Evolutionary conservation across 768 basidiomycete genomes (phyloP).

Genomic region (Tulasnella sp.): DNA sequence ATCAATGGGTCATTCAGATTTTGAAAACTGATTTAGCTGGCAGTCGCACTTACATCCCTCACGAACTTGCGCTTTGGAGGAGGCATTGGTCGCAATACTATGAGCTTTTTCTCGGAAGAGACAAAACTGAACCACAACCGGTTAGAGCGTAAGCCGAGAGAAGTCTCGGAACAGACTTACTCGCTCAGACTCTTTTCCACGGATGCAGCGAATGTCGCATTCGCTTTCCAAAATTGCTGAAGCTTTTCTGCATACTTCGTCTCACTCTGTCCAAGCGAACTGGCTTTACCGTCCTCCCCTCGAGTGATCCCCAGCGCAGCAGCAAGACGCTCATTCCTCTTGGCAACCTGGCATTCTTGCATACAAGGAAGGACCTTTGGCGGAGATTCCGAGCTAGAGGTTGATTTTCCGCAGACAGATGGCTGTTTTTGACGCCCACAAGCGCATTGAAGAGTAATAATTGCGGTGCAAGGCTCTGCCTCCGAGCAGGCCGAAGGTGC

Average conservation of each 20-base stretch:
- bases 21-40: slow-evolving; percentile 10
- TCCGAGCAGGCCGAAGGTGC: slow-evolving; percentile 84
- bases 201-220: slow-evolving; percentile 60
- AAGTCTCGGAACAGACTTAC: slow-evolving; percentile 39
- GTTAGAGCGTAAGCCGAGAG: background rate
- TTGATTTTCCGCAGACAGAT: slow-evolving; percentile 62
- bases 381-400: slow-evolving; percentile 44
- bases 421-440: slow-evolving; percentile 79
- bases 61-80: slow-evolving; percentile 78
- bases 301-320: slow-evolving; percentile 82
- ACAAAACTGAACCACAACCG: slow-evolving; percentile 51
- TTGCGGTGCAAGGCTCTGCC: slow-evolving; percentile 65
- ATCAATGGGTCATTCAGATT: slow-evolving; percentile 15
- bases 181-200: slow-evolving; percentile 83
- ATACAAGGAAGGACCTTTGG: slow-evolving; percentile 62
- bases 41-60: slow-evolving; percentile 51
- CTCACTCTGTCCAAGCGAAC: slow-evolving; percentile 26
- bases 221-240: slow-evolving; percentile 53
- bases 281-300: slow-evolving; percentile 39
- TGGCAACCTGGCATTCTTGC: slow-evolving; percentile 75
- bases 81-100: slow-evolving; percentile 79
- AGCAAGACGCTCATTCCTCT: slow-evolving; percentile 82
- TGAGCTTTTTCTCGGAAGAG: slow-evolving; percentile 57
- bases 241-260: slow-evolving; percentile 48
- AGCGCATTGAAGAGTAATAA: slow-evolving; percentile 66